phyloP scores from a whole-genome alignment of 345 rosid genomes.

The Streptanthus diversifolius region DNA sequence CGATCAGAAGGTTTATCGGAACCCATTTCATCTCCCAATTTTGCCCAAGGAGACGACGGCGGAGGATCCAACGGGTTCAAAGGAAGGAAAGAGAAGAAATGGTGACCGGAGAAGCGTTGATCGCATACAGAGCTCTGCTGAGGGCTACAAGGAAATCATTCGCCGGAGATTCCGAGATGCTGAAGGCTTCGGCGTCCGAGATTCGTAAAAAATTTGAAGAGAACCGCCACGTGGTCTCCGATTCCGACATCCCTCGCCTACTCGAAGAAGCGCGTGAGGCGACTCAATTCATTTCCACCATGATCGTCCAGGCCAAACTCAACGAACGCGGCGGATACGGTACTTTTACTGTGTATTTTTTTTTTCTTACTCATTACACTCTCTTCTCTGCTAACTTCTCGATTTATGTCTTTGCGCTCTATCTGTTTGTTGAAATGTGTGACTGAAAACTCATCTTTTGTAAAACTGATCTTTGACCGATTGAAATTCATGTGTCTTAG shows the following conservation, averaged over 20 bases:
- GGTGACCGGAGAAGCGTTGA: slow-evolving; percentile 51
- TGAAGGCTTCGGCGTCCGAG: slow-evolving; percentile 65
- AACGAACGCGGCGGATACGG: slow-evolving; percentile 86
- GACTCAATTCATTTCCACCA: slow-evolving; percentile 67
- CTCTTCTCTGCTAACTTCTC: background rate
- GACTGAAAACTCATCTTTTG: background rate
- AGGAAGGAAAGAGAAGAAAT: slow-evolving; percentile 21
- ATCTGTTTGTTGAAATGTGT: slow-evolving; percentile 40
- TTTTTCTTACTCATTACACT: background rate
- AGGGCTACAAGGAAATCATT: slow-evolving; percentile 74
- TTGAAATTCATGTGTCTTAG: slow-evolving; percentile 35
- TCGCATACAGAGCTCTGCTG: slow-evolving; percentile 66
- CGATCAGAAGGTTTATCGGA: background rate
- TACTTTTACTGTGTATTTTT: slow-evolving; percentile 12
- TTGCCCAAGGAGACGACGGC: slow-evolving; percentile 4
- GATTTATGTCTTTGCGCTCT: slow-evolving; percentile 9
- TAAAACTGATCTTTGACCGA: background rate
- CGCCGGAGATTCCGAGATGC: slow-evolving; percentile 69
- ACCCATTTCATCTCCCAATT: background rate
- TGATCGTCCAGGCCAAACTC: slow-evolving; percentile 92
- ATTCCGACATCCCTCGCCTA: slow-evolving; percentile 57
- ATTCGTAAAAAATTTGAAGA: slow-evolving; percentile 76
- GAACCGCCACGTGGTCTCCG: slow-evolving; percentile 63
- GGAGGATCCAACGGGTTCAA: background rate
- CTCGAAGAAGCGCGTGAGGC: slow-evolving; percentile 90